phyloP scores from a whole-genome alignment of 2,329 filamentous ascomycete species.

The Venturia oleaginea region DNA sequence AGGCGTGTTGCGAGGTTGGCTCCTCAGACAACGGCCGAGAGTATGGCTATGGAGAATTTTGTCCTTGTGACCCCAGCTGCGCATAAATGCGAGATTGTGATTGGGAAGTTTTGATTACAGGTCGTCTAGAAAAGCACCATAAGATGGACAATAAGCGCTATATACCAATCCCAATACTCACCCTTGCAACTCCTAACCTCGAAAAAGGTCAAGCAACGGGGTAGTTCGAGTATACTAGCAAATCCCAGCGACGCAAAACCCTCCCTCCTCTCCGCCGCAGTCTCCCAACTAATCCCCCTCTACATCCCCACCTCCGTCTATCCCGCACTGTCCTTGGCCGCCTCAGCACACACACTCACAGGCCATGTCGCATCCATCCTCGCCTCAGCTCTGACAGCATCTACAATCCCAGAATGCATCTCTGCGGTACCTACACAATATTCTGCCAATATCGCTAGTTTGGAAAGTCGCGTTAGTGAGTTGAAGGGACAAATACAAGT shows the following conservation, averaged over 20 bases:
- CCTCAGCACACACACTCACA: slow-evolving; percentile 21
- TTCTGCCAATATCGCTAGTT: slow-evolving; percentile 19
- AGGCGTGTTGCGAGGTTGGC: slow-evolving; percentile 22
- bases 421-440: slow-evolving; percentile 23
- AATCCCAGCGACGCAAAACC: slow-evolving; percentile 14
- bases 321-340: slow-evolving; percentile 21
- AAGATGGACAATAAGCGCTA: too few species aligned
- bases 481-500: slow-evolving; percentile 15
- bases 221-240: not conserved
- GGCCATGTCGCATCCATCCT: slow-evolving; percentile 23
- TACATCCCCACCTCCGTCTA: slow-evolving; percentile 23
- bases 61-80: slow-evolving; percentile 36
- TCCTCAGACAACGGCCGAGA: slow-evolving; percentile 25
- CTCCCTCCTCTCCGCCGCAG: slow-evolving; percentile 21
- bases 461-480: slow-evolving; percentile 20
- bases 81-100: slow-evolving; percentile 32
- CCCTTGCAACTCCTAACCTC: not conserved
- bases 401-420: slow-evolving; percentile 21
- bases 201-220: not conserved
- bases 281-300: slow-evolving; percentile 21
- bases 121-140: too few species aligned
- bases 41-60: slow-evolving; percentile 36
- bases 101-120: slow-evolving; percentile 15
- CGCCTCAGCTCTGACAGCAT: slow-evolving; percentile 19
- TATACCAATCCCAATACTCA: not conserved